phyloP scores from a whole-genome alignment of 1,284 basidiomycete genomes.

The Cutaneotrichosporon spelunceum region DNA sequence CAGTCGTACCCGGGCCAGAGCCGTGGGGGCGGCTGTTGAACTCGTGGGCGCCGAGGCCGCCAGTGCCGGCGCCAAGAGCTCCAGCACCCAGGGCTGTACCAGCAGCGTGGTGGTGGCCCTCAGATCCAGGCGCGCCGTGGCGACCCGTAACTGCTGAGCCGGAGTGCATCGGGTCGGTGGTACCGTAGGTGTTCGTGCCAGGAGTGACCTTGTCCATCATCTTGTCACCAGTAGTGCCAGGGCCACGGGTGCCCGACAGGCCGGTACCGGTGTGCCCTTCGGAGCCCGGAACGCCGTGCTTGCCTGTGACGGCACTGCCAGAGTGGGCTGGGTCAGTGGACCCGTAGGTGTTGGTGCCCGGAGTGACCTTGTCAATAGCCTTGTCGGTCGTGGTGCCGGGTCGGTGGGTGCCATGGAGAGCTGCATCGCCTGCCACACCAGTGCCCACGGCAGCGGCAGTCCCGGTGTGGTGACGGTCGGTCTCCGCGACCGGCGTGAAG shows the following conservation, averaged over 20 bases:
- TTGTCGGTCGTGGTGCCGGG: neutral
- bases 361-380: neutral
- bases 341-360: neutral
- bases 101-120: neutral
- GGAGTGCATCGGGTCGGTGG: neutral
- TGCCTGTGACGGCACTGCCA: neutral
- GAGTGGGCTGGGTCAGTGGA: neutral
- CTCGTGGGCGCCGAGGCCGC: too few relatives aligned
- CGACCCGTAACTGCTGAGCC: neutral
- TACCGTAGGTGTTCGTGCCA: neutral
- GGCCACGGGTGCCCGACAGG: neutral
- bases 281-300: neutral
- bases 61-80: constrained; percentile 3
- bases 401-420: constrained; percentile 1
- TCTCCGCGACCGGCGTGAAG: neutral
- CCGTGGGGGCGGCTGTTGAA: neutral
- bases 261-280: neutral
- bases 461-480: neutral
- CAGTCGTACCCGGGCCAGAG: neutral
- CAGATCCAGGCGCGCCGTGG: neutral
- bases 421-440: constrained; percentile 5
- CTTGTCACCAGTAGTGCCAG: neutral
- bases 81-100: constrained; percentile 2
- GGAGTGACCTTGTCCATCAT: neutral
- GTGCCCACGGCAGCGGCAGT: neutral